Base-by-base conservation (phyloP, 2,329 filamentous ascomycete genomes). In the Diaporthe citri region DNA sequence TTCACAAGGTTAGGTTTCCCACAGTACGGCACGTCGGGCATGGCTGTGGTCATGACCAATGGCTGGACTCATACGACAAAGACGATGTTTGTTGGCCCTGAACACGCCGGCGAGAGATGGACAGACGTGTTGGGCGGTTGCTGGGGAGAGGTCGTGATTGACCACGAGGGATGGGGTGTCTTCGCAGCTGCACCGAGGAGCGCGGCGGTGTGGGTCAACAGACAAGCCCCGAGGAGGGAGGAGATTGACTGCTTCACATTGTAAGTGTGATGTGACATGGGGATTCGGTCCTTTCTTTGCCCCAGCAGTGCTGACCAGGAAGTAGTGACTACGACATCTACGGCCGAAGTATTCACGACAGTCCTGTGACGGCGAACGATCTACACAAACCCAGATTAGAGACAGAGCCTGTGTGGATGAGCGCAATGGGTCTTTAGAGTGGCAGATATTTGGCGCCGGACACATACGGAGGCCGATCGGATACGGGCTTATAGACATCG, bases 121-220 rank as follows among this genome's bases (percentile, higher is more conserved):
- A 91, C 89, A 0, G 92, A 94, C 83, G 79, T 94, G 1, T 81
- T 92, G 70, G 88, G 85, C 9, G 89, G 88, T 87, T 86, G 87
- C 73, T 79, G 88, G 66, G 87, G 87, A 0, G 86, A 90, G 76
- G 88, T 93, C 0, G 81, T 83, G 22, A 92, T 94, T 78, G 91
- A 90, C 77, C 81, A 84, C 2, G 85, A 89, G 43, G 92, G 92
- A 0, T 92, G 86, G 79, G 92, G 89, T 0, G 75, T 84, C 20
- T 94, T 94, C 77, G 85, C 85, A 0, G 90, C 89, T 52, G 83
- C 83, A 15, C 85, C 85, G 8, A 85, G 87, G 51, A 91, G 90
- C 78, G 87, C 93, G 2, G 87, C 88, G 64, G 88, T 94, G 4
- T 94, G 90, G 88, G 91, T 92, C 0, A 88, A 89, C 76, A 6